Conservation (phyloP, 352 stramenopile species). For the Phytophthora boehmeriae region DNA sequence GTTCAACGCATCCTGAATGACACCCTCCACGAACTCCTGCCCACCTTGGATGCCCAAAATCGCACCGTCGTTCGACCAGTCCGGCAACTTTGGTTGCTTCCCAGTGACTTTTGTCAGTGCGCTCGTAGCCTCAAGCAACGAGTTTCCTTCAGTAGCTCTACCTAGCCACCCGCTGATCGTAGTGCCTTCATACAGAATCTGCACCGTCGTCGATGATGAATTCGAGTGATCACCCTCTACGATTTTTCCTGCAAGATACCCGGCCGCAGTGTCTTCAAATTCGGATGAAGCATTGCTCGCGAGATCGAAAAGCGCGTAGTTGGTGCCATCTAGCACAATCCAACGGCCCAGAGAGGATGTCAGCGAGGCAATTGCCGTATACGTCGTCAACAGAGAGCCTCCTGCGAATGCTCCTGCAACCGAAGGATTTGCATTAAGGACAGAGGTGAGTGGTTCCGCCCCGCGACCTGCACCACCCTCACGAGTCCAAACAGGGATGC, state of each 20-base stretch:
- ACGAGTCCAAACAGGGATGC: slow-evolving; percentile 31
- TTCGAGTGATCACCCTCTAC: slow-evolving; percentile 21
- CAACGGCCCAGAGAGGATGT: slow-evolving; percentile 24
- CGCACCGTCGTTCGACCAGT: slow-evolving; percentile 29
- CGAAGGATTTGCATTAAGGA: slow-evolving; percentile 30
- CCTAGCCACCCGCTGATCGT: slow-evolving; percentile 26
- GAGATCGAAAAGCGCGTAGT: slow-evolving; percentile 32
- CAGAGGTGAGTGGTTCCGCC: slow-evolving; percentile 26
- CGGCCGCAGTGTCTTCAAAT: slow-evolving; percentile 29
- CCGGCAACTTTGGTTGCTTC: slow-evolving; percentile 19
- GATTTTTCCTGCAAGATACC: slow-evolving; percentile 29
- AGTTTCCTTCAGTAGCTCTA: slow-evolving; percentile 21
- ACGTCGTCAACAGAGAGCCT: slow-evolving; percentile 28
- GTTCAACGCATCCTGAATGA: slow-evolving; percentile 22
- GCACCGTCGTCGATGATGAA: slow-evolving; percentile 20
- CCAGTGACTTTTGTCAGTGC: slow-evolving; percentile 27
- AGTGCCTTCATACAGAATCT: slow-evolving; percentile 27
- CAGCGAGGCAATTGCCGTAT: slow-evolving; percentile 26
- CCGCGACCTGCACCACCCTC: slow-evolving; percentile 28
- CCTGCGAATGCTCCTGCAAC: slow-evolving; percentile 24
- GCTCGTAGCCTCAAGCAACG: slow-evolving; percentile 23
- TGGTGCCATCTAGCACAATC: slow-evolving; percentile 27
- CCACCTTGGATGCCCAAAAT: slow-evolving; percentile 33
- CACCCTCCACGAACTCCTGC: slow-evolving; percentile 29
- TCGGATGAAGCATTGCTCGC: slow-evolving; percentile 23